Conservation (phyloP, 495 filamentous ascomycete species). For the Staphylotrichum longicolle region DNA sequence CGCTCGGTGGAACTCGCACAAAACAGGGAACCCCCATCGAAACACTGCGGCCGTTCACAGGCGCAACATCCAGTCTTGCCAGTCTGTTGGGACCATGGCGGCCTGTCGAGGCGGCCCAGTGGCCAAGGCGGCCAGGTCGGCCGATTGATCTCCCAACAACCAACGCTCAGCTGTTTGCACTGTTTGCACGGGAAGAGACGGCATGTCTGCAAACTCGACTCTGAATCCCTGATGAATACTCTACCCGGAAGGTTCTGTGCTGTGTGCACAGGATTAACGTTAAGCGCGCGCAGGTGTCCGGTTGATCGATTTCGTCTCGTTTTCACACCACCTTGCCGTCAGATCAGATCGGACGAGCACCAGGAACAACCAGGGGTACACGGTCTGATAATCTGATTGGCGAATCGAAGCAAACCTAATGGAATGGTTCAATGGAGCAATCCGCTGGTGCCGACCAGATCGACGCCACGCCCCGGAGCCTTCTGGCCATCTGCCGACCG, state of each 20-base stretch:
- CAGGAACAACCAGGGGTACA: background rate
- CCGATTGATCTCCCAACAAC: background rate
- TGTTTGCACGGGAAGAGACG: background rate
- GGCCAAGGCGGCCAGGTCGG: background rate
- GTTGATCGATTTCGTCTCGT: too few species aligned
- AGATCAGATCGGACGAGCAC: background rate
- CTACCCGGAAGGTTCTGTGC: too few species aligned
- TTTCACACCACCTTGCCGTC: background rate
- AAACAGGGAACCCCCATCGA: background rate
- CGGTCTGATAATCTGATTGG: constrained; percentile 1
- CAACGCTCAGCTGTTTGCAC: background rate
- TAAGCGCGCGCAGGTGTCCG: background rate
- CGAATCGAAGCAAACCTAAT: too few species aligned
- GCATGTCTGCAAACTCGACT: too few species aligned
- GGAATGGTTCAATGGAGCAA: background rate
- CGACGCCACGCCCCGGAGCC: too few species aligned
- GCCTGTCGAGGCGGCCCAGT: background rate
- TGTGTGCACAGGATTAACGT: too few species aligned
- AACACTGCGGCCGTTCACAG: constrained; percentile 1
- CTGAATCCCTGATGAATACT: background rate
- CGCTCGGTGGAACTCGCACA: background rate
- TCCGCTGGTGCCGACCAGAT: background rate
- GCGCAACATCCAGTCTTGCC: constrained; percentile 1
- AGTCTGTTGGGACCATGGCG: background rate
- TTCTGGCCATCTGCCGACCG: constrained; percentile 15